These are phyloP conservation scores for Emergomyces pasteurianus DNA, from an alignment of 2,329 filamentous ascomycete species.

Conservation along the genomic window DNA sequence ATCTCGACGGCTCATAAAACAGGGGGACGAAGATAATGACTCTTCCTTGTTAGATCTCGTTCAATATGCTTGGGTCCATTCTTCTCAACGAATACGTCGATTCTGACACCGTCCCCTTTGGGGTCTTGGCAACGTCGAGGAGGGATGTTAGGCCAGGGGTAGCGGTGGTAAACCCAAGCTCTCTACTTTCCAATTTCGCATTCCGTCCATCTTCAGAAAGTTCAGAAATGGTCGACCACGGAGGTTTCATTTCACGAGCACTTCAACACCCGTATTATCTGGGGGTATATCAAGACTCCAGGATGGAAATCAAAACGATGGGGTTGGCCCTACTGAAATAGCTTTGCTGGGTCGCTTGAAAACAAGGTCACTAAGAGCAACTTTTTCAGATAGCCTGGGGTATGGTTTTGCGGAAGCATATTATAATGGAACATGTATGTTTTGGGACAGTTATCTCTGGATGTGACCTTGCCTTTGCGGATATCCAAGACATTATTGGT, in stretches of 20 bases:
- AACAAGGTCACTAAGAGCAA: conserved; percentile 14
- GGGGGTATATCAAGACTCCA: background rate
- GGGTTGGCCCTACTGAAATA: background rate
- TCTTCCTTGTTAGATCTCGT: background rate
- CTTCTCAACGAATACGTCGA: conserved; percentile 22
- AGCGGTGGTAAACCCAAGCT: background rate
- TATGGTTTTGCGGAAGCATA: conserved; percentile 22
- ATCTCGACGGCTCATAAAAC: background rate
- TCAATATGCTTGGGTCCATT: conserved; percentile 24
- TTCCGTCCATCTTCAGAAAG: background rate
- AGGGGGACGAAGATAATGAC: background rate
- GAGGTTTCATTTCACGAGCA: background rate
- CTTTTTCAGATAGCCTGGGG: conserved; percentile 29
- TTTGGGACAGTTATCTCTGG: conserved; percentile 31
- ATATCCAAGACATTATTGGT: conserved; percentile 27
- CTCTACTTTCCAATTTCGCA: background rate
- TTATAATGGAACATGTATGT: conserved; percentile 23
- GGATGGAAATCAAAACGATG: background rate
- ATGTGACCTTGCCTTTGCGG: conserved; percentile 24
- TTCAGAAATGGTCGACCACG: background rate
- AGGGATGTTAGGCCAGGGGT: background rate
- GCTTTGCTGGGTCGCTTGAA: background rate
- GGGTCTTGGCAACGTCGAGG: conserved; percentile 11
- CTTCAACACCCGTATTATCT: background rate
- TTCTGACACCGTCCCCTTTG: conserved; percentile 27